phyloP scores from a whole-genome alignment of 768 basidiomycete genomes.

The Mycena capillaripes region DNA sequence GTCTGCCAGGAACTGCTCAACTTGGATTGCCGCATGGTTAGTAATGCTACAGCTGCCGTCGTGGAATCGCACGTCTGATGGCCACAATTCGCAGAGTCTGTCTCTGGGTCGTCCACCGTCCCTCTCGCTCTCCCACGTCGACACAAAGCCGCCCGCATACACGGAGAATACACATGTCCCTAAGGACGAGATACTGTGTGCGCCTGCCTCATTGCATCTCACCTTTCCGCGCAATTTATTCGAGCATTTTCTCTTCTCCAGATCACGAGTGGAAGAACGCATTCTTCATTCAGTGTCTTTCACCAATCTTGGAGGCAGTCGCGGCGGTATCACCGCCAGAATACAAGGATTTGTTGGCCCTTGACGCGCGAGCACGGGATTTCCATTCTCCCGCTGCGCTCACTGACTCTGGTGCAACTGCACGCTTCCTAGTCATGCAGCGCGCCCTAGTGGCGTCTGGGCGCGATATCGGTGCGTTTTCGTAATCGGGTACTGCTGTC shows the following conservation, averaged over 20 bases:
- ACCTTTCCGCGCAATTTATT: background rate
- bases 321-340: slow-evolving; percentile 65
- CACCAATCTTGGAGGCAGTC: slow-evolving; percentile 72
- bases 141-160: slow-evolving; percentile 64
- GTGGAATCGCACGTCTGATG: background rate
- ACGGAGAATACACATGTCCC: slow-evolving; percentile 52
- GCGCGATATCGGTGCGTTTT: slow-evolving; percentile 69
- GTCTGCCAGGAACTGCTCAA: slow-evolving; percentile 67
- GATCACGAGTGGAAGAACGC: slow-evolving; percentile 81
- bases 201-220: no score
- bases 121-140: slow-evolving; percentile 74
- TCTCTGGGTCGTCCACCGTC: slow-evolving; percentile 82
- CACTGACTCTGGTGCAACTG: slow-evolving; percentile 52
- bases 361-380: slow-evolving; percentile 70
- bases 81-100: slow-evolving; percentile 62
- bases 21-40: slow-evolving; percentile 77
- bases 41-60: slow-evolving; percentile 32
- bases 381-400: slow-evolving; percentile 68
- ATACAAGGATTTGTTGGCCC: slow-evolving; percentile 64
- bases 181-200: slow-evolving; percentile 66
- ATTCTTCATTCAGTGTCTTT: slow-evolving; percentile 74
- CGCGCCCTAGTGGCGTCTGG: slow-evolving; percentile 71
- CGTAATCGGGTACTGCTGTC: background rate
- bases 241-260: slow-evolving; percentile 44
- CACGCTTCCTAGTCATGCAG: slow-evolving; percentile 75